Conservation (phyloP, 768 basidiomycete genomes). For the Lactarius deliciosus region DNA sequence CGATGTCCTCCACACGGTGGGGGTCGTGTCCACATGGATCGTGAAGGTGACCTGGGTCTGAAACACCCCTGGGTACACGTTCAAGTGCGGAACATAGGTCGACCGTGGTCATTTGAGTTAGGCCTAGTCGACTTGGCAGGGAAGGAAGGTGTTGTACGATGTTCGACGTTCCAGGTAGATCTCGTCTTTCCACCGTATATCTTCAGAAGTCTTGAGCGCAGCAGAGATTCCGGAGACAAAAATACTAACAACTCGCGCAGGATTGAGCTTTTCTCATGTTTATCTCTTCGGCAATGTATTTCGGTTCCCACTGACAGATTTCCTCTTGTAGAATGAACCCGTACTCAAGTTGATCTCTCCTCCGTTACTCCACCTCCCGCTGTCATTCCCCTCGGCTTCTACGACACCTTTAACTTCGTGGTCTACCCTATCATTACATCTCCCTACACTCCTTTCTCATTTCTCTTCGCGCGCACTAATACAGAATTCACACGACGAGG, state of each 20-base stretch:
- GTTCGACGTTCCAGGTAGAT: slow-evolving; percentile 79
- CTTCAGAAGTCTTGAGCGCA: slow-evolving; percentile 11
- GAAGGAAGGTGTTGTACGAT: slow-evolving; percentile 57
- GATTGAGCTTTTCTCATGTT: slow-evolving; percentile 15
- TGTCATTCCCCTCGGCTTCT: slow-evolving; percentile 58
- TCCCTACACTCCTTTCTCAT: slow-evolving; percentile 58
- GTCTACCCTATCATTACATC: slow-evolving; percentile 61
- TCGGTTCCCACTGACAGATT: slow-evolving; percentile 19
- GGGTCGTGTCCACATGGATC: slow-evolving; percentile 17
- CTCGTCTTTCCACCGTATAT: slow-evolving; percentile 29
- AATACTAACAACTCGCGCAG: neutral
- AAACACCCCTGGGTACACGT: slow-evolving; percentile 74
- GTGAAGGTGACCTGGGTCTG: slow-evolving; percentile 48
- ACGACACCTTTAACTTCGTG: slow-evolving; percentile 64
- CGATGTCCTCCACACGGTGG: slow-evolving; percentile 50
- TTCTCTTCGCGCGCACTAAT: slow-evolving; percentile 53
- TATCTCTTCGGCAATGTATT: neutral
- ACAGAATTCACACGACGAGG: slow-evolving; percentile 25
- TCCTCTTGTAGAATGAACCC: slow-evolving; percentile 50
- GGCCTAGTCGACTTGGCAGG: slow-evolving; percentile 66
- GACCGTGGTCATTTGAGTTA: slow-evolving; percentile 74
- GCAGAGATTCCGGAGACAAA: neutral
- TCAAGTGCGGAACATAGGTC: slow-evolving; percentile 66
- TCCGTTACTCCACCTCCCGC: slow-evolving; percentile 69
- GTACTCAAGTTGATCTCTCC: slow-evolving; percentile 45